Evolutionary conservation across 2,329 filamentous ascomycete species (phyloP), one percentile per base, ranked within the genome.

Genomic region (Coniochaeta sp.): DNA sequence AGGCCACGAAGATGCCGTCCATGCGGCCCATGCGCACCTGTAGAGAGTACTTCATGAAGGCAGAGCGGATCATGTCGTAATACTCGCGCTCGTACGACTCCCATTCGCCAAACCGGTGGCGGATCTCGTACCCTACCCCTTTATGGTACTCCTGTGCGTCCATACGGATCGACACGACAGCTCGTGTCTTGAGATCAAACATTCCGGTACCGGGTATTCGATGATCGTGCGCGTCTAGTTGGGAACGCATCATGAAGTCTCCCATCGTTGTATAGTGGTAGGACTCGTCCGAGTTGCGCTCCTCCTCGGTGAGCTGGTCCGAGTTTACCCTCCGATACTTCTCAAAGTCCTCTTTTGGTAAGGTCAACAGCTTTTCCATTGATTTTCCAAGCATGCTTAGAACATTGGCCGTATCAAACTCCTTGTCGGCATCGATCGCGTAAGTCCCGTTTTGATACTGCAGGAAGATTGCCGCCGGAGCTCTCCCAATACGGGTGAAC

Each of bases 1-100:
- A 99, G 2, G 95, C 95, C 24, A 98, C 90, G 70, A 98, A 99
- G 57, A 98, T 97, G 59, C 95, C 95, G 70, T 99, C 93, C 96
- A 99, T 99, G 57, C 93, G 87, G 19, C 96, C 95, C 85, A 99
- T 96, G 52, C 95, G 90, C 31, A 93, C 96, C 74, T 99, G 95
- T 33, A 99, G 80, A 11, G 93, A 96, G 73, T 99, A 99, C 70
- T 99, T 99, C 60, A 99, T 79, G 76, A 99, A 93, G 0, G 93
- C 95, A 1, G 93, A 85, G 59, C 96, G 85, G 62, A 96, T 93
- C 92, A 99, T 96, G 73, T 99, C 95, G 72, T 89, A 96, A 72
- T 95, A 97, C 69, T 99, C 96, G 61, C 93, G 87, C 75, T 99
- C 95, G 71, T 89, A 99, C 0, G 93, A 98, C 72, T 96, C 89